A percentile compares a stretch with the other conserved stretches of the same genome.
Conservation (phyloP, 345 rosid species). For the Anastatica hierochuntica region DNA sequence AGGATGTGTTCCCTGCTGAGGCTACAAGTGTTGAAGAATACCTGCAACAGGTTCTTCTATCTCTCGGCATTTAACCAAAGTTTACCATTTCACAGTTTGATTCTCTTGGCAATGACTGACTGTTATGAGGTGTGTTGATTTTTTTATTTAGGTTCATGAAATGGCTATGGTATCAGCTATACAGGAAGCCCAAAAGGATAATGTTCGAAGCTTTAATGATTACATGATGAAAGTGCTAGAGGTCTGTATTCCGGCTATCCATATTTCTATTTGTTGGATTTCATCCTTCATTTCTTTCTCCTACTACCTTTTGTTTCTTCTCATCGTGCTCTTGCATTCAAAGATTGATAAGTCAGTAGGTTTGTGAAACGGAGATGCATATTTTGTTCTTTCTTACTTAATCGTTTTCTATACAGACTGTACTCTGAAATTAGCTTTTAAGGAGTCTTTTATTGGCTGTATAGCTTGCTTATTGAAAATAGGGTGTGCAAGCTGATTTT, state of each 20-base stretch:
- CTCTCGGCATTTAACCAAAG: background rate
- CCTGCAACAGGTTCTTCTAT: conserved; percentile 70
- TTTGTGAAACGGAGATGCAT: background rate
- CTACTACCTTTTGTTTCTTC: conserved; percentile 8
- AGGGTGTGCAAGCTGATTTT: background rate
- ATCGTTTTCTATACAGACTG: background rate
- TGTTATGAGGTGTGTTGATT: background rate
- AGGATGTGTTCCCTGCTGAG: conserved; percentile 97
- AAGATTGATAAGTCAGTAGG: background rate
- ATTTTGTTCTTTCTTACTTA: conserved; percentile 2
- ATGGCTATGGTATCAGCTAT: conserved; percentile 96
- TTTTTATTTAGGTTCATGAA: conserved; percentile 64
- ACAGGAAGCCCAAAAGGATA: conserved; percentile 97
- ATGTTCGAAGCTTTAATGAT: conserved; percentile 80
- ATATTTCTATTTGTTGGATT: background rate
- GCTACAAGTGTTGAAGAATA: conserved; percentile 92
- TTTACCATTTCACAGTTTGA: background rate
- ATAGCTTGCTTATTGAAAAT: background rate
- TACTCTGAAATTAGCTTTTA: background rate
- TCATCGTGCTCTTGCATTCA: background rate
- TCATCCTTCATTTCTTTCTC: background rate
- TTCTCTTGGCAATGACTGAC: background rate
- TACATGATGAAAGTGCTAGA: conserved; percentile 89
- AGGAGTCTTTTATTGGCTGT: background rate
- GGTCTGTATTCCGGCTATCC: conserved; percentile 39